phyloP scores from a whole-genome alignment of 2,329 filamentous ascomycete species.

The Diplodia intermedia region DNA sequence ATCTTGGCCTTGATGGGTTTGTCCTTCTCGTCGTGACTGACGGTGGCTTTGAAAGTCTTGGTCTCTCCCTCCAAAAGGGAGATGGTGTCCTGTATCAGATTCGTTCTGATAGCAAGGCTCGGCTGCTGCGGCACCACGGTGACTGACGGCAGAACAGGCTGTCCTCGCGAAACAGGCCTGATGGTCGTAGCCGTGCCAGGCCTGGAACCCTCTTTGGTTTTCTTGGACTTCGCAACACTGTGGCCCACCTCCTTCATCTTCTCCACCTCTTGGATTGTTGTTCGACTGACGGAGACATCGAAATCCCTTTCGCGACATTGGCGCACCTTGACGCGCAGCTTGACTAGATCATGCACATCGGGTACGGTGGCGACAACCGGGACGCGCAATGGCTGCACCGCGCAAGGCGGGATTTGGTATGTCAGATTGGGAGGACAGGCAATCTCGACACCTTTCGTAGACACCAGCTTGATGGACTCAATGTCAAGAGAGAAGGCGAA shows the following conservation, averaged over 20 bases:
- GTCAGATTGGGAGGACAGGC: conserved; percentile 64
- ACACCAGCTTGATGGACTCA: conserved; percentile 77
- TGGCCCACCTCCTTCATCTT: conserved; percentile 28
- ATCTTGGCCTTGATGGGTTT: conserved; percentile 76
- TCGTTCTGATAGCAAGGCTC: conserved; percentile 74
- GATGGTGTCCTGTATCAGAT: conserved; percentile 80
- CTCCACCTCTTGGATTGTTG: conserved; percentile 17
- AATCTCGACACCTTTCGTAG: conserved; percentile 75
- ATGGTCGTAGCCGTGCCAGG: conserved; percentile 22
- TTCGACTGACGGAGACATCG: conserved; percentile 19
- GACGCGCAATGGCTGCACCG: conserved; percentile 40
- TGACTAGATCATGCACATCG: conserved; percentile 9
- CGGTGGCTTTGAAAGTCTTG: conserved; percentile 75
- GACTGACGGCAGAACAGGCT: conserved; percentile 59
- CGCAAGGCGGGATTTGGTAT: conserved; percentile 31
- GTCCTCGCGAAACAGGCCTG: conserved; percentile 20
- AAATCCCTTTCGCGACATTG: conserved; percentile 30
- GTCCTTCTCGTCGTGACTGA: conserved; percentile 73
- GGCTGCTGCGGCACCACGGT: conserved; percentile 84
- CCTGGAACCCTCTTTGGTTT: conserved; percentile 6
- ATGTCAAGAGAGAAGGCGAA: conserved; percentile 93
- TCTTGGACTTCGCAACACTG: conserved; percentile 14
- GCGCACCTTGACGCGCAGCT: conserved; percentile 28
- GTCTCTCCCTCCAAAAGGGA: conserved; percentile 94
- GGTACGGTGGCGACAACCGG: conserved; percentile 23